Evolutionary conservation across 805 yeast species (phyloP).

Genomic region (Barnettozyma sucrosica): DNA sequence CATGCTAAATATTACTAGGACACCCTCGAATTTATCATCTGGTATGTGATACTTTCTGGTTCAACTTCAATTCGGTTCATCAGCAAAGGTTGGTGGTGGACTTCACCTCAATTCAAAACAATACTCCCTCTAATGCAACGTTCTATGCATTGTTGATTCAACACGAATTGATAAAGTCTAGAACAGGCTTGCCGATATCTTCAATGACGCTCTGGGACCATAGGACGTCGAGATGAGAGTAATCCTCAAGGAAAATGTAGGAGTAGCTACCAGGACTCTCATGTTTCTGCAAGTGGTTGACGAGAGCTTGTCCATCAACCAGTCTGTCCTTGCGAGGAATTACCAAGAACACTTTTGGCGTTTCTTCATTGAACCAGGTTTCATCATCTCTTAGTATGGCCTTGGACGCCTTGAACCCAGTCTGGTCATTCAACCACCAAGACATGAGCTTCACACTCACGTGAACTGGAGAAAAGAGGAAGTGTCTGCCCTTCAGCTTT

Average conservation of each 20-base stretch:
- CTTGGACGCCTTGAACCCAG: constrained; percentile 36
- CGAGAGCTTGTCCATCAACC: constrained; percentile 68
- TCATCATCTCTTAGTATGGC: constrained; percentile 44
- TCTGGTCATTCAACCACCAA: constrained; percentile 76
- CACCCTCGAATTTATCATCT: no score
- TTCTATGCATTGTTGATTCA: not conserved
- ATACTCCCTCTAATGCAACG: no score
- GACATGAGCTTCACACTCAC: constrained; percentile 77
- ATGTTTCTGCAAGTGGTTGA: constrained; percentile 53
- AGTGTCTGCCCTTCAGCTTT: constrained; percentile 62
- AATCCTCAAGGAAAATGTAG: constrained; percentile 43
- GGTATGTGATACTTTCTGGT: no score
- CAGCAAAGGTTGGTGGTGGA: no score
- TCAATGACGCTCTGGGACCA: constrained; percentile 83
- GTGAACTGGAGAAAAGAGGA: constrained; percentile 79
- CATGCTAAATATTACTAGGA: no score
- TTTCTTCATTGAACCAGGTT: constrained; percentile 46
- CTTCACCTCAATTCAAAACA: no score
- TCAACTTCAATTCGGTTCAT: no score
- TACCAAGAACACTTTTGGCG: constrained; percentile 61
- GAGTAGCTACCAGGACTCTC: constrained; percentile 39
- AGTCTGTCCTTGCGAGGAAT: constrained; percentile 69
- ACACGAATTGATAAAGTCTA: constrained; percentile 22
- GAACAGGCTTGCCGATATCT: constrained; percentile 50
- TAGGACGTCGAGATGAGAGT: constrained; percentile 84